Base-by-base conservation (phyloP, 768 basidiomycete genomes). In the Podaxis pistillaris region DNA sequence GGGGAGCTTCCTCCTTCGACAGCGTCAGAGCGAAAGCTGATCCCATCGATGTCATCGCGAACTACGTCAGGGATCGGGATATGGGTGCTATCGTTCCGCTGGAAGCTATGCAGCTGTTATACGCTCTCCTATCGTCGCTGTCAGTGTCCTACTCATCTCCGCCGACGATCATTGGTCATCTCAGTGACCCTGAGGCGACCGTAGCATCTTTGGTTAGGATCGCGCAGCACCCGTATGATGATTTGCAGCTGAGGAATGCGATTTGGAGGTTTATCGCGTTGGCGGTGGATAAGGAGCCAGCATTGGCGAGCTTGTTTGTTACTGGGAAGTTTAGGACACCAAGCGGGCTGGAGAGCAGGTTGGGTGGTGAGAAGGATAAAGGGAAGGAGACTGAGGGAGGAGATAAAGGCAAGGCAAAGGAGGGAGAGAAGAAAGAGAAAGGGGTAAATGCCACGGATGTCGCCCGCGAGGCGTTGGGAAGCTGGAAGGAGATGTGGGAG, bases 231-330 rank as follows among this genome's bases (percentile, higher is more conserved):
- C 91, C 92, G 0, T 93, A 90, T 65, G 89, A 93, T 33, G 93
- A 94, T 47, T 78, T 87, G 19, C 70, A 81, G 7, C 80, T 93
- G 36, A 86, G 90, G 19, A 88, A 83, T 55, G 83, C 89, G 0
- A 85, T 92, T 4, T 98, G 96, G 95, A 84, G 83, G 64, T 89
- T 96, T 65, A 87, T 96, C 41, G 76, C 90, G 0, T 79, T 92
- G 17, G 88, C 91, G 1, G 86, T 96, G 13, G 88, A 92, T 67
- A 89, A 88, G 64, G 94, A 95, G 70, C 94, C 96, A 0, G 93
- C 95, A 0, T 78, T 96, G 4, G 87, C 90, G 1, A 81, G 86
- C 58, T 78, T 97, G 28, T 87, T 95, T 63, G 87, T 95, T 36
- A 82, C 86, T 0, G 94, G 93, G 2, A 82, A 85, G 46, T 89